Percentiles rank a stretch among this genome's conserved stretches.
Conservation (phyloP, 1,139 yeast species). For the Protomyces gravidus region DNA sequence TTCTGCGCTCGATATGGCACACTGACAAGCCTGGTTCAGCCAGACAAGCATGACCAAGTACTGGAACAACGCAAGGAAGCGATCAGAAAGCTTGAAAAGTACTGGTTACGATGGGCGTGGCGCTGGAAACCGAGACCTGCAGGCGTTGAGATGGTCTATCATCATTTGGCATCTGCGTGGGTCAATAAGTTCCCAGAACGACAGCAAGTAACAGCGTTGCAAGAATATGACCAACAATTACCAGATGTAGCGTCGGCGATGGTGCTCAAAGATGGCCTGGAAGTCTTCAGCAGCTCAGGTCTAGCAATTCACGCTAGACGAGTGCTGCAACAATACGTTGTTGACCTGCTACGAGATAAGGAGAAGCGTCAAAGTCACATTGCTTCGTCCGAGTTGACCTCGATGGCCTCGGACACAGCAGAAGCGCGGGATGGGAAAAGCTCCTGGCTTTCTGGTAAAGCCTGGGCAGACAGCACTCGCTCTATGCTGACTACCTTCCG, state of each 20-base stretch:
- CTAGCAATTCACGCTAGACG: neutral
- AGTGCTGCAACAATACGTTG: conserved; percentile 1
- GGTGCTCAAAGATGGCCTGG: neutral
- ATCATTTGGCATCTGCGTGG: neutral
- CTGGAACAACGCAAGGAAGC: neutral
- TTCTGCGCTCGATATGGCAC: conserved; percentile 6
- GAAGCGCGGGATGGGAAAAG: neutral
- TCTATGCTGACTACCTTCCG: neutral
- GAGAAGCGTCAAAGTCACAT: conserved; percentile 2
- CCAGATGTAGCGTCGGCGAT: neutral
- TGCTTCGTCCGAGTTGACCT: neutral
- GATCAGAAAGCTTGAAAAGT: neutral
- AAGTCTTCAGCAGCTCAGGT: neutral
- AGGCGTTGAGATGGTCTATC: neutral
- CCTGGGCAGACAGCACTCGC: conserved; percentile 9
- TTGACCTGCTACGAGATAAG: neutral
- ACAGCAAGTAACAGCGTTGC: neutral
- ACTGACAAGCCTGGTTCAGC: neutral
- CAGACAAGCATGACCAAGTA: neutral
- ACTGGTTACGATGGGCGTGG: neutral
- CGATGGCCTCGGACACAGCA: neutral
- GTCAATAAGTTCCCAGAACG: too few species aligned
- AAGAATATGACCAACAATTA: neutral
- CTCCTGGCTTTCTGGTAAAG: conserved; percentile 15
- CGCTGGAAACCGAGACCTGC: neutral